phyloP scores from a whole-genome alignment of 2,329 filamentous ascomycete genomes.

The Cadophora luteo-olivacea region DNA sequence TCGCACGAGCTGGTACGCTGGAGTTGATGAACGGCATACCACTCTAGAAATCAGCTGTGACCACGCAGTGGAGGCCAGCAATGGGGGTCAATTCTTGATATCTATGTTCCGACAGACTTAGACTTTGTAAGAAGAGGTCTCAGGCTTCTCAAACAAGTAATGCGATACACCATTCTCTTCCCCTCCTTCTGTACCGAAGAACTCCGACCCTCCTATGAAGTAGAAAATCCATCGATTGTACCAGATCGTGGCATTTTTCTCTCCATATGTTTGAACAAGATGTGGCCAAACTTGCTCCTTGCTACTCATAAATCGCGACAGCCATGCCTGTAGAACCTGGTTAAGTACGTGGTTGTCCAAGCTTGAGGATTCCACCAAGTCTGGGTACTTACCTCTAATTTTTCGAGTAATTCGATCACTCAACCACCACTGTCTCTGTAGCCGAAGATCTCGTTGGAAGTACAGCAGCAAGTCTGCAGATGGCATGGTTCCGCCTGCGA shows the following conservation, averaged over 20 bases:
- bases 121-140: neutral
- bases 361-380: neutral
- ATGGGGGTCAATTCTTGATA: too few relatives aligned
- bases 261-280: slow-evolving; percentile 68
- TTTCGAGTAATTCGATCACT: slow-evolving; percentile 69
- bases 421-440: slow-evolving; percentile 74
- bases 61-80: too few relatives aligned
- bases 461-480: slow-evolving; percentile 69
- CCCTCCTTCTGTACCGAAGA: slow-evolving; percentile 69
- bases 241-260: slow-evolving; percentile 64
- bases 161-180: slow-evolving; percentile 73
- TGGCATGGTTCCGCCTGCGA: slow-evolving; percentile 76
- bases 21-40: slow-evolving; percentile 3
- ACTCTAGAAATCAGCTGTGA: neutral
- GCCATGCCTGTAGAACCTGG: slow-evolving; percentile 57
- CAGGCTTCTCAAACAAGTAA: slow-evolving; percentile 67
- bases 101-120: neutral
- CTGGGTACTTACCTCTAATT: slow-evolving; percentile 62
- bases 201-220: slow-evolving; percentile 72
- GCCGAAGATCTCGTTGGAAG: slow-evolving; percentile 66
- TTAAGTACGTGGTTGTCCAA: slow-evolving; percentile 18
- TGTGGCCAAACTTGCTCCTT: slow-evolving; percentile 68
- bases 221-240: slow-evolving; percentile 76
- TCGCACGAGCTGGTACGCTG: neutral
- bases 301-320: slow-evolving; percentile 63